phyloP scores from a whole-genome alignment of 225 moss, liverwort and hornwort species.

The Pleurozium schreberi region DNA sequence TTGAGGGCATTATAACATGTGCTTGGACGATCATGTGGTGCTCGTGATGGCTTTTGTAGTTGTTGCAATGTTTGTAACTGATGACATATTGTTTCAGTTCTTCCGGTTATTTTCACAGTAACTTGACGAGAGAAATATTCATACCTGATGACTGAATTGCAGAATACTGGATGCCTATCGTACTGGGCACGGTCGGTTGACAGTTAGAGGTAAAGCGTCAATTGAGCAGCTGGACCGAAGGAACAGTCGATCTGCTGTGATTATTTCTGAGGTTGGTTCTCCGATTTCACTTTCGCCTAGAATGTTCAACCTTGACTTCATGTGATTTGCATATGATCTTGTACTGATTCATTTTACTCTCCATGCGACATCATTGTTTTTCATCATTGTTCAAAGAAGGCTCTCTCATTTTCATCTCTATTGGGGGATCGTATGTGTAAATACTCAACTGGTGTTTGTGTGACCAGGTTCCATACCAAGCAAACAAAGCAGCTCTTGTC shows the following conservation, averaged over 20 bases:
- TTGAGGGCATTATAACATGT: too few species aligned
- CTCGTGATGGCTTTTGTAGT: neutral
- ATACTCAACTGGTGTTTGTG: neutral
- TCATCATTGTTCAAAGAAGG: neutral
- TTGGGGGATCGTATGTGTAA: neutral
- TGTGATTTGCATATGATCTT: neutral
- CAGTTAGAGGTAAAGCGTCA: slow-evolving; percentile 78
- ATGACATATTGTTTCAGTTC: neutral
- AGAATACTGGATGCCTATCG: slow-evolving; percentile 88
- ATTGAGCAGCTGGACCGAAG: slow-evolving; percentile 86
- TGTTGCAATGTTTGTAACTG: neutral
- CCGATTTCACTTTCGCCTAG: neutral
- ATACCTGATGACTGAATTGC: neutral
- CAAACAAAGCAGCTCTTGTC: slow-evolving; percentile 87
- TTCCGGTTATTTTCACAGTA: neutral
- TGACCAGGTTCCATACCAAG: slow-evolving; percentile 85
- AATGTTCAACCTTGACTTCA: neutral
- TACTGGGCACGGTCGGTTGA: slow-evolving; percentile 82
- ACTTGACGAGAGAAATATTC: neutral
- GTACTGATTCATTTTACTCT: neutral
- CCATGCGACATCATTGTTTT: neutral
- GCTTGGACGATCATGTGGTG: neutral
- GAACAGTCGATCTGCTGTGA: slow-evolving; percentile 77
- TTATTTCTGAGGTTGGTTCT: slow-evolving; percentile 70
- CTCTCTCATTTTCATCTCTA: neutral